A percentile compares a stretch with the other conserved stretches of the same genome.
Conservation (phyloP, 1,139 yeast species). For the Geotrichum fermentans region DNA sequence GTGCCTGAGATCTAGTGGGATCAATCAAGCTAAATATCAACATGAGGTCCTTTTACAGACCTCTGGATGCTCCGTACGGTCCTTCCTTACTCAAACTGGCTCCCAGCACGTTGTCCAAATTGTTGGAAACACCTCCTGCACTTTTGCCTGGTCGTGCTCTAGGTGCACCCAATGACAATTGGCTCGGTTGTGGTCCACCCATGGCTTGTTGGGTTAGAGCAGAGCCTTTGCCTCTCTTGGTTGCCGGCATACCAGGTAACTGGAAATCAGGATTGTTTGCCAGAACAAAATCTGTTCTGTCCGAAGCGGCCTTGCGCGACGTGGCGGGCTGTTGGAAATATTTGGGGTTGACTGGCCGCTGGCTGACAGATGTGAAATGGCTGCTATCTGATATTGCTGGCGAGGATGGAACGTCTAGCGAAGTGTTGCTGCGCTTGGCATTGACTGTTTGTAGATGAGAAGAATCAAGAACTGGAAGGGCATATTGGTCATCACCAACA, state of each 20-base stretch:
- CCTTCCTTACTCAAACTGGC: constrained; percentile 16
- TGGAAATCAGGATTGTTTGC: constrained; percentile 37
- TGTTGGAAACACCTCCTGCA: constrained; percentile 14
- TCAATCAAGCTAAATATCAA: no score
- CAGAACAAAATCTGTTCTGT: constrained; percentile 33
- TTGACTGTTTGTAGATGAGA: constrained; percentile 4
- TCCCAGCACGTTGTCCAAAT: neutral
- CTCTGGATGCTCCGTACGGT: constrained; percentile 22
- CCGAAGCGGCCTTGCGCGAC: constrained; percentile 19
- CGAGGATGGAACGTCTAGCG: constrained; percentile 19
- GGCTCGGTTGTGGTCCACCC: constrained; percentile 13
- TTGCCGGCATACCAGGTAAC: constrained; percentile 21
- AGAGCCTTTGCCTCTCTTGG: neutral
- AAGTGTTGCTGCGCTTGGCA: neutral
- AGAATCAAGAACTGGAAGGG: neutral
- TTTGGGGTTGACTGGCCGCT: constrained; percentile 65
- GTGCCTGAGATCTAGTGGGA: no score
- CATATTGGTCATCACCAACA: neutral
- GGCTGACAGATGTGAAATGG: constrained; percentile 75
- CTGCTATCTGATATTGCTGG: constrained; percentile 40
- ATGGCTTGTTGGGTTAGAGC: constrained; percentile 13
- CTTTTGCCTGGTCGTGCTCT: constrained; percentile 14
- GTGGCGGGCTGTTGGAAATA: constrained; percentile 36
- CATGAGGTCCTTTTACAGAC: no score
- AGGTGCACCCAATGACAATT: no score